Conservation (phyloP, 805 yeast species). For the Dipodascus albidus region DNA sequence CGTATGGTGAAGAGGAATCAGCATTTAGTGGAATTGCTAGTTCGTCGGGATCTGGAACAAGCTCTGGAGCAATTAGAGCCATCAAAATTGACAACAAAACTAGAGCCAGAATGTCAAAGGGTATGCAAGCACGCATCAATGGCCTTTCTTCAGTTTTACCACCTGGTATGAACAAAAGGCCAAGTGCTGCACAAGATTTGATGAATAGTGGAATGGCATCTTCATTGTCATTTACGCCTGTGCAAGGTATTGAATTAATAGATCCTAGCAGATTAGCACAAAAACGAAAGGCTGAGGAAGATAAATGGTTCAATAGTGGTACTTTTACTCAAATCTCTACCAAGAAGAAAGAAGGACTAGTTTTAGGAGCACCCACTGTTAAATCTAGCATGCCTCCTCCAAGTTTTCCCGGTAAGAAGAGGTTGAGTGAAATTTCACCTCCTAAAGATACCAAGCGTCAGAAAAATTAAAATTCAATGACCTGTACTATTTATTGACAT, state of each 20-base stretch:
- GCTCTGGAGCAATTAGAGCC: constrained; percentile 16
- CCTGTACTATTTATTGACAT: neutral
- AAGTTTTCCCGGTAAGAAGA: neutral
- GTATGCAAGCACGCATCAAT: constrained; percentile 37
- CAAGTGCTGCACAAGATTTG: constrained; percentile 2
- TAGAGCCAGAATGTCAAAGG: constrained; percentile 49
- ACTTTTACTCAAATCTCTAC: constrained; percentile 11
- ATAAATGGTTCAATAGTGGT: constrained; percentile 19
- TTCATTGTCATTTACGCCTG: constrained; percentile 16
- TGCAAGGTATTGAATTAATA: constrained; percentile 18
- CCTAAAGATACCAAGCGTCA: constrained; percentile 1
- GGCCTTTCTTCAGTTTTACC: constrained; percentile 2
- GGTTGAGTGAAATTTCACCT: neutral
- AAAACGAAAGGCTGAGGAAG: constrained; percentile 7
- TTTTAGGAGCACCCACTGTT: neutral
- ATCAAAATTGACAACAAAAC: constrained; percentile 33
- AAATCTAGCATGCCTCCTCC: neutral
- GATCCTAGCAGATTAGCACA: constrained; percentile 13
- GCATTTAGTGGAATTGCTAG: constrained; percentile 32
- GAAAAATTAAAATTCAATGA: no score
- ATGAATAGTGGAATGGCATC: constrained; percentile 13
- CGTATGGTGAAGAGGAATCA: constrained; percentile 56
- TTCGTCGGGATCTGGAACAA: constrained; percentile 13
- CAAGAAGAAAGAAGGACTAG: neutral
- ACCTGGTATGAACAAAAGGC: constrained; percentile 1